These are phyloP conservation scores for Sextonia rubra DNA, from an alignment of 164 flowering plant species.

Conservation along the genomic window DNA sequence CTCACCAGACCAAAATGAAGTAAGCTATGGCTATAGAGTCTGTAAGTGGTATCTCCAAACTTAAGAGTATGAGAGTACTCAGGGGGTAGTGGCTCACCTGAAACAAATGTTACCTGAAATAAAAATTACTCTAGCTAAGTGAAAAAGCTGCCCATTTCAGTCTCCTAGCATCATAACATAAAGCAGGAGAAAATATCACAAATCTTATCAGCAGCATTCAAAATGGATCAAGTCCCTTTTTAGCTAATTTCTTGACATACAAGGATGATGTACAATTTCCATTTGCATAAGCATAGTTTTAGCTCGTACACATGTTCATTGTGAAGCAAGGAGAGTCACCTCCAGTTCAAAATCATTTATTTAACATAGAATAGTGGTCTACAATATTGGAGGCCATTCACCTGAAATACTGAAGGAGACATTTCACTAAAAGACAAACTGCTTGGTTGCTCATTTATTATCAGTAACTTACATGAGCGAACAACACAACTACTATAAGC, in stretches of 20 bases:
- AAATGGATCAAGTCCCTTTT: background rate
- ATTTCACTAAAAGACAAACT: no score
- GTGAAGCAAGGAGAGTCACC: background rate
- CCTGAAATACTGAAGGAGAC: no score
- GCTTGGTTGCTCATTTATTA: no score
- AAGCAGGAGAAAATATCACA: background rate
- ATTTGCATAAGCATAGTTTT: background rate
- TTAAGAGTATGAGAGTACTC: slow-evolving; percentile 58
- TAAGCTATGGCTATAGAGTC: slow-evolving; percentile 88
- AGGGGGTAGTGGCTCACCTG: slow-evolving; percentile 64
- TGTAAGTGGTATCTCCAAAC: slow-evolving; percentile 64
- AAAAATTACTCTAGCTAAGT: background rate
- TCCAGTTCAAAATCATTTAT: background rate
- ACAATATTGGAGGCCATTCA: no score
- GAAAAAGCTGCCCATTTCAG: background rate
- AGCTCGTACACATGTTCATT: background rate
- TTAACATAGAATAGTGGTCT: no score
- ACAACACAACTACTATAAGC: no score
- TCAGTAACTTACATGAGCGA: no score
- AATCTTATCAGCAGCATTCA: background rate
- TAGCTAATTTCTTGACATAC: background rate
- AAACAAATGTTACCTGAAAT: slow-evolving; percentile 87
- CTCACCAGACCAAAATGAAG: slow-evolving; percentile 96
- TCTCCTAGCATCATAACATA: background rate
- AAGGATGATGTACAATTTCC: background rate